phyloP scores from a whole-genome alignment of 2,329 filamentous ascomycete genomes.

The Pseudonectria foliicola region DNA sequence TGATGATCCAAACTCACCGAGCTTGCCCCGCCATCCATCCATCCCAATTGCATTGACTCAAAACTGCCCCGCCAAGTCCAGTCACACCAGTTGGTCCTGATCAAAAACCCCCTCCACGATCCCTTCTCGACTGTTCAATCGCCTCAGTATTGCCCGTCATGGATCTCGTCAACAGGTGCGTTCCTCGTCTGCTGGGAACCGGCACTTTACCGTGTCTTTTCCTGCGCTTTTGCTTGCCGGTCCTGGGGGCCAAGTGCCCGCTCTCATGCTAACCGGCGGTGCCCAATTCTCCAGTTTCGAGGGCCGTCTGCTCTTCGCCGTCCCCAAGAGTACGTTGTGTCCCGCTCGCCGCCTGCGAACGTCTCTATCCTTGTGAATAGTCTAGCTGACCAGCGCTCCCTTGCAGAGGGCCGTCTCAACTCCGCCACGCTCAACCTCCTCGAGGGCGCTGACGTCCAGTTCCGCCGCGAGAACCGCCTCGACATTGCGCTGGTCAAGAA shows the following conservation, averaged over 20 bases:
- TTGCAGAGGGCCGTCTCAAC: conserved; percentile 82
- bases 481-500: conserved; percentile 99
- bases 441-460: conserved; percentile 90
- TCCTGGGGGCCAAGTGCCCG: no score
- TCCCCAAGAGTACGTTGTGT: conserved; percentile 82
- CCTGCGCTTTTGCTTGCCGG: no score
- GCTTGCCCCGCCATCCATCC: no score
- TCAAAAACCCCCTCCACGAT: no score
- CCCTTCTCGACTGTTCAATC: no score
- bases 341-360: conserved; percentile 1
- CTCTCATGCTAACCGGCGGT: no score
- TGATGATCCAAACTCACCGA: no score
- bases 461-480: conserved; percentile 86
- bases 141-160: conserved; percentile 24
- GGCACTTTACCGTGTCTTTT: no score
- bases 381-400: conserved; percentile 9
- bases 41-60: no score
- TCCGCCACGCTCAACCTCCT: conserved; percentile 84
- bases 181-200: conserved; percentile 16
- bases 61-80: no score
- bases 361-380: neutral
- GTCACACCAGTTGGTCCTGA: no score
- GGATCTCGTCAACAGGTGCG: conserved; percentile 50
- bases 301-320: conserved; percentile 88
- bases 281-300: conserved; percentile 56